Conservation (phyloP, 345 rosid species). For the Theobroma cacao region DNA sequence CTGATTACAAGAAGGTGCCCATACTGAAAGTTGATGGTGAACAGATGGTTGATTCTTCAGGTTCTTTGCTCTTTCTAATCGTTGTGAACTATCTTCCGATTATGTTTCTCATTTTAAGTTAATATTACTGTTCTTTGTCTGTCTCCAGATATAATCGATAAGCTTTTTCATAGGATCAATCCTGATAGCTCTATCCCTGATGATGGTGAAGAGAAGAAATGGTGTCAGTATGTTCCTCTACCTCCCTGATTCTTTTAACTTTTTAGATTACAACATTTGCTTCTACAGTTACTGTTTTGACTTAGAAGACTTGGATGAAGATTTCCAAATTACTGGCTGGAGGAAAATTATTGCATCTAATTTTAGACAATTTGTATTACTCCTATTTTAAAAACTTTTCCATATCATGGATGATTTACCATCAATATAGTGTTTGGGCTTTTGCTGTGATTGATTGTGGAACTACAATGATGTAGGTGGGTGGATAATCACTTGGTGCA, state of each 20-base stretch:
- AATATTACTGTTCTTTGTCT: conserved; percentile 7
- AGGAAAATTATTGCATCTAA: background rate
- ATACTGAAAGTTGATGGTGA: conserved; percentile 75
- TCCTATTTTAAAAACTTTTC: background rate
- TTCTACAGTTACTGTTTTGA: background rate
- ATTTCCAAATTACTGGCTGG: background rate
- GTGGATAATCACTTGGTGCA: conserved; percentile 93
- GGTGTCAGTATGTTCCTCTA: conserved; percentile 56
- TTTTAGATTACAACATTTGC: background rate
- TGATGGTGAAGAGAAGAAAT: conserved; percentile 70
- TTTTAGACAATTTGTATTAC: background rate
- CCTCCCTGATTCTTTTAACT: background rate
- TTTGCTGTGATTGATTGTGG: conserved; percentile 8
- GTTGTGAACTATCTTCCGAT: background rate
- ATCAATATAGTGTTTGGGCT: background rate
- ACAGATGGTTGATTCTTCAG: conserved; percentile 91
- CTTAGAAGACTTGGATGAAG: background rate
- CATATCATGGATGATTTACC: background rate
- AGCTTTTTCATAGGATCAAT: conserved; percentile 58
- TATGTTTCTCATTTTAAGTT: background rate
- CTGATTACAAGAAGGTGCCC: conserved; percentile 94
- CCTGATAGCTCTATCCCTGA: conserved; percentile 35
- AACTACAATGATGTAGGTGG: conserved; percentile 53
- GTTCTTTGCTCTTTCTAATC: conserved; percentile 25
- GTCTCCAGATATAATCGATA: conserved; percentile 64